Evolutionary conservation across 1,139 yeast genomes (phyloP), one percentile per base, ranked within the genome.

Genomic region (Kluyveromyces sp.): DNA sequence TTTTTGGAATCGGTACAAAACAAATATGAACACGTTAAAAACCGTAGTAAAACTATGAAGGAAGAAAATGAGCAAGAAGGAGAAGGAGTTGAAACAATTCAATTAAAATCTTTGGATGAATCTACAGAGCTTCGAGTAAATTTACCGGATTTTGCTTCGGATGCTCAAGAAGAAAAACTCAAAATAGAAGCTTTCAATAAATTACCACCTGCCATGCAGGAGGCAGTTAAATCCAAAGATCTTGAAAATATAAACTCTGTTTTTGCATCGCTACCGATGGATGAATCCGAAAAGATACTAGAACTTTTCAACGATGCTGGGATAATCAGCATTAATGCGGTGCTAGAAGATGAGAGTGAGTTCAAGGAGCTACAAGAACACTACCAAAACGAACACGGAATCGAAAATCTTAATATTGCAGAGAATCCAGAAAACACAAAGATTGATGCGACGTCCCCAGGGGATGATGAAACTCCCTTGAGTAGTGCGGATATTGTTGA

Each of bases 51-150:
- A 56, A 66, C 87, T 3, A 73, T 94, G 44, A 64, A 69, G 42
- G 60, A 69, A 45, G 73, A 66, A 15, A 67, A 61, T 12, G 67
- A 59, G 20, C 58, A 49, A 4, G 67, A 59, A 26, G 62, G 50
- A 11, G 69, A 64, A 34, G 85, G 75, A 41, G 86, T 77, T 20
- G 92, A 80, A 51, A 94, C 84, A 43, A 88, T 92, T 52, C 97
- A 92, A 65, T 70, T 92, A 56, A 84, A 86, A 56, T 80, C 96
- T 0, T 75, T 89, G 43, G 97, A 92, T 64, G 95, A 94, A 30
- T 75, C 79, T 48, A 77, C 92, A 1, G 81, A 84, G 62, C 71
- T 92, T 40, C 71, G 77, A 42, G 89, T 92, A 15, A 75, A 73
- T 45, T 69, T 88, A 16, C 98, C 98, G 3, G 67, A 70, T 50